These are phyloP conservation scores for Senna tora DNA, from an alignment of 306 rosid species.

Conservation along the genomic window DNA sequence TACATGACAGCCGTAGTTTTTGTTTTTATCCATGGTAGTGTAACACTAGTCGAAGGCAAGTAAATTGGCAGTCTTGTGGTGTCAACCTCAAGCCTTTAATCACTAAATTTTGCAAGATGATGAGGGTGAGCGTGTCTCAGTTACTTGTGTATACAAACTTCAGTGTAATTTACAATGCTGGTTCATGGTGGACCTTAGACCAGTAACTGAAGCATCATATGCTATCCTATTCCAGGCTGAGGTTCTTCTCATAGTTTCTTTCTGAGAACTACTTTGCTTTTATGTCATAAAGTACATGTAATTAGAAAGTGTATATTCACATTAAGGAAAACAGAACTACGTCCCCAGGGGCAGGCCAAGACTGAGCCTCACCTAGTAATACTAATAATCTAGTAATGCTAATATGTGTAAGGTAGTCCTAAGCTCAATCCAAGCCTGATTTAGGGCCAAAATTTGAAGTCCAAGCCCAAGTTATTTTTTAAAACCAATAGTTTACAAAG, in stretches of 20 bases:
- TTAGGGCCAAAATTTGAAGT: background rate
- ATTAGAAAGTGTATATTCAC: background rate
- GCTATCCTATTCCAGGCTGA: background rate
- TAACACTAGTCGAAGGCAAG: background rate
- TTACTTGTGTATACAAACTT: background rate
- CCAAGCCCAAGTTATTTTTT: background rate
- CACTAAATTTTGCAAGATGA: background rate
- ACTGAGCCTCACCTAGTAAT: background rate
- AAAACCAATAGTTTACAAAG: background rate
- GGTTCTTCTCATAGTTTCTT: slow-evolving; percentile 1
- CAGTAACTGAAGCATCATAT: background rate
- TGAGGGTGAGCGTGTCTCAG: background rate
- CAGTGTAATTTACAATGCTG: background rate
- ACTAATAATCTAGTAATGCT: background rate
- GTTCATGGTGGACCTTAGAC: background rate
- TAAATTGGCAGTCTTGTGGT: background rate
- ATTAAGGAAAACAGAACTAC: slow-evolving; percentile 9
- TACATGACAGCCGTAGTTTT: background rate
- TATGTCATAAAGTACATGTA: background rate
- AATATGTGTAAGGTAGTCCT: background rate
- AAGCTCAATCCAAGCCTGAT: background rate
- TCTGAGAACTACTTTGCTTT: background rate
- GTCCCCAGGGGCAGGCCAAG: background rate
- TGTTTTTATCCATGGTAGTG: slow-evolving; percentile 1
- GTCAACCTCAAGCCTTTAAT: slow-evolving; percentile 3